Percentiles rank a stretch among this genome's conserved stretches.
These are phyloP conservation scores for Chondrostereum purpureum DNA, from an alignment of 1,284 basidiomycete genomes.

Conservation along the genomic window DNA sequence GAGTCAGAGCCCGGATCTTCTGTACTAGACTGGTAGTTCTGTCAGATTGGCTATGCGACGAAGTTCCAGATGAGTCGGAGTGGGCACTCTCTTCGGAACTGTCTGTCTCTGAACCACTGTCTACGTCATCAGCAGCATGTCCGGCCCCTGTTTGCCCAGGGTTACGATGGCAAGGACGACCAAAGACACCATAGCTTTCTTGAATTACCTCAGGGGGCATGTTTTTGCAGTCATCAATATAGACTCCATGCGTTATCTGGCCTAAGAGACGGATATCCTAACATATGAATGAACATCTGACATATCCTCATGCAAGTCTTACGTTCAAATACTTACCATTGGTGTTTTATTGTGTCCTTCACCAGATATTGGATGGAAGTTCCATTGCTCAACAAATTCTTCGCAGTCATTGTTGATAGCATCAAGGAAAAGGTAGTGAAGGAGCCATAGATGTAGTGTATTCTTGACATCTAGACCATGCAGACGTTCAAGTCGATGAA, in stretches of 20 bases:
- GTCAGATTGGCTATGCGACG: neutral
- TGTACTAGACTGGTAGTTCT: no score
- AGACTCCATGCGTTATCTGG: neutral
- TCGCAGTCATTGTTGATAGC: slow-evolving; percentile 23
- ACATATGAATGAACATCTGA: slow-evolving; percentile 4
- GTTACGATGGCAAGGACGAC: neutral
- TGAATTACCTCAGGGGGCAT: neutral
- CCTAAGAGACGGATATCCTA: slow-evolving; percentile 17
- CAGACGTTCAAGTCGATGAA: slow-evolving; percentile 19
- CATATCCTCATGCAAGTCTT: slow-evolving; percentile 6
- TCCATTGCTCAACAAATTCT: slow-evolving; percentile 22
- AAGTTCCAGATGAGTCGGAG: neutral
- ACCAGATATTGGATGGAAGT: slow-evolving; percentile 20
- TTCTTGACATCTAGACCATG: slow-evolving; percentile 18
- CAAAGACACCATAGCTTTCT: neutral
- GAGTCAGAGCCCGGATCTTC: no score
- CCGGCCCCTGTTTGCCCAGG: neutral
- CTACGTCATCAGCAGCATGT: slow-evolving; percentile 11
- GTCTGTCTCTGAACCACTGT: no score
- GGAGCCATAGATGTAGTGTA: slow-evolving; percentile 24
- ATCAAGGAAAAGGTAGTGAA: slow-evolving; percentile 24
- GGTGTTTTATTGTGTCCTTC: slow-evolving; percentile 14
- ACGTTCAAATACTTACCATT: slow-evolving; percentile 7
- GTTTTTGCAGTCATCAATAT: neutral
- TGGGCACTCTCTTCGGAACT: slow-evolving; percentile 1